Evolutionary conservation across 306 rosid species (phyloP).

Genomic region (Crotalaria pallida): DNA sequence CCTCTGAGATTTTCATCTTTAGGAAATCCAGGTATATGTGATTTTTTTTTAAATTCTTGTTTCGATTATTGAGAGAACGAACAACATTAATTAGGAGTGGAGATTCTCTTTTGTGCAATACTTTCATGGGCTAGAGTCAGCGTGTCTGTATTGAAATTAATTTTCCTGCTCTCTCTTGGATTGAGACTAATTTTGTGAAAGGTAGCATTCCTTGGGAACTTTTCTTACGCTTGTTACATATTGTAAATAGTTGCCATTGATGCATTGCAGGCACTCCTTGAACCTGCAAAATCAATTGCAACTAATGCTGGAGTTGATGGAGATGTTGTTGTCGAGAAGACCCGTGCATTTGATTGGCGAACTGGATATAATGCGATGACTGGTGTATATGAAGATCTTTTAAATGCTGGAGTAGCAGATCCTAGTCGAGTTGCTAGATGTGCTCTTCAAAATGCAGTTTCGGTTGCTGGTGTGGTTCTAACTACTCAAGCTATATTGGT

Average conservation of each 20-base stretch:
- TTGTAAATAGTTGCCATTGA: constrained; percentile 10
- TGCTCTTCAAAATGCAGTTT: constrained; percentile 88
- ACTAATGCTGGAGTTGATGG: constrained; percentile 86
- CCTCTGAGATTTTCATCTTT: constrained; percentile 1
- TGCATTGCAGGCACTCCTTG: constrained; percentile 71
- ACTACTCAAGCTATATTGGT: constrained; percentile 85
- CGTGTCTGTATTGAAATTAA: neutral
- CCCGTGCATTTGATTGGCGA: constrained; percentile 59
- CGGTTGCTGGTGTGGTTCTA: constrained; percentile 74
- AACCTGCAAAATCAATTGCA: constrained; percentile 85
- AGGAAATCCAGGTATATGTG: neutral
- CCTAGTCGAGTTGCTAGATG: constrained; percentile 87
- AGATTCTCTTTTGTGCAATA: no score
- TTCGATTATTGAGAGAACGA: neutral
- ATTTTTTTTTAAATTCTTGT: neutral
- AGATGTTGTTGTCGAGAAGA: constrained; percentile 78
- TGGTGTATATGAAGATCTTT: constrained; percentile 74
- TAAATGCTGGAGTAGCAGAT: constrained; percentile 74
- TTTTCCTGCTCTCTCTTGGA: neutral
- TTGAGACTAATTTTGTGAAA: neutral
- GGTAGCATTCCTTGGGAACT: neutral
- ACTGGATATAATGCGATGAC: constrained; percentile 86
- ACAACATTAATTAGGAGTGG: neutral
- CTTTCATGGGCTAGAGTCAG: no score
- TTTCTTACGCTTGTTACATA: constrained; percentile 4